Evolutionary conservation across 768 basidiomycete genomes (phyloP).

Genomic region (Boletus barrowsii): DNA sequence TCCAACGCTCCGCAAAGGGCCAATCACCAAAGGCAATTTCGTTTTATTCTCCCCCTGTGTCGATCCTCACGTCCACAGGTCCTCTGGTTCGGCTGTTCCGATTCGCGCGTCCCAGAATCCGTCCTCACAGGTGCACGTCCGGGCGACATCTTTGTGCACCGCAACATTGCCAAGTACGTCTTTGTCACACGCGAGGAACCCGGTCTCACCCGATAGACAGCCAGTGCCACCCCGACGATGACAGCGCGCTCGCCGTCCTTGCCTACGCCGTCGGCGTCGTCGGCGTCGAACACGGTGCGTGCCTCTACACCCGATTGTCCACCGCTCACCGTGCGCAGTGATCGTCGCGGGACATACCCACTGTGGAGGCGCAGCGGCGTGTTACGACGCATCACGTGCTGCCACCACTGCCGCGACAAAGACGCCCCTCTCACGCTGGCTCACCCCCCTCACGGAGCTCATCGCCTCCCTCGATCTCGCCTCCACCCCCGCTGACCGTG

Average conservation of each 20-base stretch:
- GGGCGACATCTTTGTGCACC: slow-evolving; percentile 84
- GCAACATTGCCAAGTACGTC: slow-evolving; percentile 82
- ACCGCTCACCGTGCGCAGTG: slow-evolving; percentile 41
- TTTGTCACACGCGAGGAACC: neutral
- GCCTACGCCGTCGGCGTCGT: slow-evolving; percentile 69
- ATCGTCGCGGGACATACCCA: slow-evolving; percentile 79
- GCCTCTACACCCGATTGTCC: slow-evolving; percentile 17
- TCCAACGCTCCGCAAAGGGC: slow-evolving; percentile 53
- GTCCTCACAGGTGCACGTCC: slow-evolving; percentile 71
- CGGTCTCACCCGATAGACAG: slow-evolving; percentile 31
- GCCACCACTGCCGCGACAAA: neutral
- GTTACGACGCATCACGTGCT: slow-evolving; percentile 29
- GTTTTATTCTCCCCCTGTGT: neutral
- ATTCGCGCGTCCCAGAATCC: slow-evolving; percentile 85
- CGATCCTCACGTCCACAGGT: slow-evolving; percentile 38
- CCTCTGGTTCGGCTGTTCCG: slow-evolving; percentile 82
- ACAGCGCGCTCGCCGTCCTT: slow-evolving; percentile 68
- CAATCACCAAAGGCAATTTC: slow-evolving; percentile 60
- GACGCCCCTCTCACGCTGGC: slow-evolving; percentile 65
- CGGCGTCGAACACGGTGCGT: slow-evolving; percentile 75
- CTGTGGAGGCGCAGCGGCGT: slow-evolving; percentile 74
- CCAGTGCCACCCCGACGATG: slow-evolving; percentile 72
- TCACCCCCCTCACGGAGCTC: slow-evolving; percentile 61
- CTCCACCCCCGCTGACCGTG: slow-evolving; percentile 33
- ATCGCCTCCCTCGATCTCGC: slow-evolving; percentile 42